Evolutionary conservation across 768 basidiomycete species (phyloP), one percentile per base, ranked within the genome.

Genomic region (Pleurotus pulmonarius): DNA sequence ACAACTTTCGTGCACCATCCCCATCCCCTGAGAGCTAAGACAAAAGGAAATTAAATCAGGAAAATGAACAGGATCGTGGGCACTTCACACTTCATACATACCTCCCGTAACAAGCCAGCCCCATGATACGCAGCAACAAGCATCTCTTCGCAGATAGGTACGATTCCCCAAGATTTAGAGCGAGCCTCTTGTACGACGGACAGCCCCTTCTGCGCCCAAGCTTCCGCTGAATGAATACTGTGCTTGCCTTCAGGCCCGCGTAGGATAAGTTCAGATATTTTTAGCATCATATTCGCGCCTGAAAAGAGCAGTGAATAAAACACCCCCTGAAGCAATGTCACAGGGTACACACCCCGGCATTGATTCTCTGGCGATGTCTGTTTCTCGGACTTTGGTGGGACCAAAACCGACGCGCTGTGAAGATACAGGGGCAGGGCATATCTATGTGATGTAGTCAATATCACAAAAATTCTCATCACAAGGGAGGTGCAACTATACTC

Each of bases 371-470:
- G 60, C 0, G 72, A 60, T n/a, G 52, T 38, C 2, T 70, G 60
- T 11, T 65, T 65, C 56, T 67, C 63, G 1, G 75, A 72, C n/a
- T 74, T 55, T 1, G 75, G 73, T 3, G 83, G 83, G 13, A 87
- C 72, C 46, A 89, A 75, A 18, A 88, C 69, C 0, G 82, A 80
- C 45, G 86, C 76, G 6, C 86, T 84, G 58, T 85, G 85, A 8
- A 87, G 71, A 66, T 88, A 88, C 4, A 89, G 74, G 2, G 81
- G 79, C 16, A 58, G 13, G 0, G 88, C 86, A 60, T 79, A 85
- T 20, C 87, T 89, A 24, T 7, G 15, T 39, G 3, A 46, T 16
- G 24, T 24, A 15, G 46, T 65, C 39, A 64, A 45, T 6, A 54
- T 20, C 12, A 3, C 41, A 13, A 11, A 1, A 24, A 25, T 46